Evolutionary conservation across 2,329 filamentous ascomycete genomes (phyloP), one percentile per base, ranked within the genome.

Genomic region (Metarhizium anisopliae): DNA sequence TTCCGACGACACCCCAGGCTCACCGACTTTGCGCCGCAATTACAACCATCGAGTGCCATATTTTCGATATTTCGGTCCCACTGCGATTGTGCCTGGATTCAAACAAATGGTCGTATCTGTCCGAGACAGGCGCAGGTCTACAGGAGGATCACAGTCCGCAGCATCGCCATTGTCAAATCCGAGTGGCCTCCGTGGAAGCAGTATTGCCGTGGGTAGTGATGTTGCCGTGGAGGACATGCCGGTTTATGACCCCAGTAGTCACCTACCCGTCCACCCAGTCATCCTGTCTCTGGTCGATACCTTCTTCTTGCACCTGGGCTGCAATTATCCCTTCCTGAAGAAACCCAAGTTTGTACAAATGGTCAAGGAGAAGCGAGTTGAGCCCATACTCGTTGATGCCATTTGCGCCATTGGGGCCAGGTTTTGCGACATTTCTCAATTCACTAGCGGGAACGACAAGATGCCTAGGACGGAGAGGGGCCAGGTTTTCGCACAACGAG

Each of bases 81-180:
- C 91, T 1, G 91, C 90, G 59, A 95, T 95, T 65, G 89, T 94
- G 53, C 90, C 90, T 1, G 90, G 90, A 25, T 95, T 91, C 73
- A 95, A 95, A 70, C 90, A 95, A 69, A 95, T 95, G 89, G 89
- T 95, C 30, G 85, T 88, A 57, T 85, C 87, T 54, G 83, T 92
- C 35, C 80, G 85, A 57, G 84, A 87, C 58, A 77, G 83, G 57
- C 79, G 84, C 29, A 78, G 79, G 29, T 84, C 84, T 53, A 79
- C 77, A 8, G 76, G 72, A 6, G 78, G 77, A 52, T 85, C 82
- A 18, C 79, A 82, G 50, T 81, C 83, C 0, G 75, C 71, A 8
- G 72, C 76, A 0, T 82, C 80, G 0, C 77, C 80, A 0, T 66
- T 74, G 20, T 77, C 78, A 1, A 64, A 65, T 4, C 67, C 67